Percentiles rank a stretch among this genome's conserved stretches.
phyloP scores from a whole-genome alignment of 805 yeast species.

The Cyberlindnera meyerae region DNA sequence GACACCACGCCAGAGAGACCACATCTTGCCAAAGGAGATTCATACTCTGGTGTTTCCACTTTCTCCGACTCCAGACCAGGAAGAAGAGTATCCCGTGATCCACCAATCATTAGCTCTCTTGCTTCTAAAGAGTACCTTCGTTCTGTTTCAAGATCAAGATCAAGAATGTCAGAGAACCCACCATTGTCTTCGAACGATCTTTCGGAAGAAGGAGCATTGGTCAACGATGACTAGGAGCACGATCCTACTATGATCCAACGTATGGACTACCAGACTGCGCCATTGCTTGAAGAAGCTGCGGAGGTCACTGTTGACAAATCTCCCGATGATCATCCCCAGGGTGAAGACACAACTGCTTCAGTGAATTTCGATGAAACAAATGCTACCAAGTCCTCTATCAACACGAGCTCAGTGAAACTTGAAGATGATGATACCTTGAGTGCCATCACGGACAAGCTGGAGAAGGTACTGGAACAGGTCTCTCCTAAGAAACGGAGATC shows the following conservation, averaged over 20 bases:
- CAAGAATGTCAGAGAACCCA: conserved; percentile 39
- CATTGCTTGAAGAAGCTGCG: conserved; percentile 15
- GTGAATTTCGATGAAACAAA: too few relatives aligned
- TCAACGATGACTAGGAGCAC: conserved; percentile 38
- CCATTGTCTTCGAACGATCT: conserved; percentile 38
- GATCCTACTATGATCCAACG: conserved; percentile 15
- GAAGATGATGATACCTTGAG: conserved; percentile 5
- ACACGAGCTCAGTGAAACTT: conserved; percentile 1
- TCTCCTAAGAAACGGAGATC: neutral
- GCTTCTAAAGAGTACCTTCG: conserved; percentile 47
- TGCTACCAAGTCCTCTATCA: too few relatives aligned
- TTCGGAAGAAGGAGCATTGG: conserved; percentile 52
- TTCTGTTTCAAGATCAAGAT: conserved; percentile 60
- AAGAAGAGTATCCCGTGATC: conserved; percentile 21
- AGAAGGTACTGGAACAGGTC: conserved; percentile 2
- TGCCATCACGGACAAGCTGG: conserved; percentile 5
- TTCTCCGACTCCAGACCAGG: conserved; percentile 29
- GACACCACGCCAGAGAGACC: conserved; percentile 31
- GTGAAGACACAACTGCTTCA: too few relatives aligned
- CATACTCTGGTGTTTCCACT: conserved; percentile 54
- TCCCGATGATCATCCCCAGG: too few relatives aligned
- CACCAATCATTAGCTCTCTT: conserved; percentile 22
- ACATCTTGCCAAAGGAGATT: conserved; percentile 73
- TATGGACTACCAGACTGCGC: conserved; percentile 9
- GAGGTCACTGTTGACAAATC: conserved; percentile 3